Base-by-base conservation (phyloP, 2,329 filamentous ascomycete species). In the Thielaviopsis euricoi region DNA sequence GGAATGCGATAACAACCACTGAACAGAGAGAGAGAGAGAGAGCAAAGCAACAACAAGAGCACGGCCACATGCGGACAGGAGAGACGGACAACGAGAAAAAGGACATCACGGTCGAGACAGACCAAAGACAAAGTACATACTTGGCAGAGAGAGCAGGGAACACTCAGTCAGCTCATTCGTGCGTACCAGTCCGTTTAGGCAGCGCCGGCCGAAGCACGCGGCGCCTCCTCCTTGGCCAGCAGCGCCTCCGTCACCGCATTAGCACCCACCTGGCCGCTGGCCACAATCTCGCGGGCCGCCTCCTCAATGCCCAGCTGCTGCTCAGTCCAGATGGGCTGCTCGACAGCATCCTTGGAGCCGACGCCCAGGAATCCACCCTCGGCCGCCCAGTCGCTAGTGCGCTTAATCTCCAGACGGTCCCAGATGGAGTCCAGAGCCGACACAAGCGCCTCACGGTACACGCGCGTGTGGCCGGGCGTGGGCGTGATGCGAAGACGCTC, bases 341-440 rank as follows among this genome's bases (percentile, higher is more conserved):
- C 77, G 1, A 73, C 73, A 58, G 77, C 77, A 53, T 76, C 77
- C 59, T 84, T 73, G 63, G 89, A 85, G 22, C 93, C 93, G 9
- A 98, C 93, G 56, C 91, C 93, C 60, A 97, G 87, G 72, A 97
- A 96, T 7, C 93, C 93, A 52, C 93, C 93, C 67, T 93, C 80
- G 15, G 83, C 81, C 29, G 87, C 86, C 93, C 93, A 98, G 66
- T 95, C 86, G 60, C 85, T 88, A 26, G 91, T 95, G 66, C 91
- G 86, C 77, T 94, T 95, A 73, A 96, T 90, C 61, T 82, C 83
- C 2, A 98, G 81, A 66, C 91, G 82, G 53, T 77, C 80, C 90
- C 91, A 98, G 60, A 98, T 91, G 64, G 81, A 79, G 65, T 95
- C 87, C 37, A 98, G 74, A 5, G 91, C 89, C 60, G 82, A 72